These are phyloP conservation scores for Candida peoriensis DNA, from an alignment of 805 yeast species.

Conservation along the genomic window DNA sequence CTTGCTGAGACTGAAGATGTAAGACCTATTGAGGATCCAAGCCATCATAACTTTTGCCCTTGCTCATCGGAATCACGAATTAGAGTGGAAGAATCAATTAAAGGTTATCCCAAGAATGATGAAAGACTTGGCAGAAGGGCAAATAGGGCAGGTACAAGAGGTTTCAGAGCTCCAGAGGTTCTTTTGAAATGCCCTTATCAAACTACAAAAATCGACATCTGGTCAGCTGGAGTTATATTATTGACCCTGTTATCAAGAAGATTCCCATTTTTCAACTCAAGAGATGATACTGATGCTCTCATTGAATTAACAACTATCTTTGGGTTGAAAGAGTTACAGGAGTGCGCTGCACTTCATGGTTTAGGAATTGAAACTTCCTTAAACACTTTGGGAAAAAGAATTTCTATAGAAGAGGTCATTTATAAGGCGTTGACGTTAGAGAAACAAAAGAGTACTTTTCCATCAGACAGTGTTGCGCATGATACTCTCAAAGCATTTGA, in stretches of 20 bases:
- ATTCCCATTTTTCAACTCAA: slow-evolving; percentile 91
- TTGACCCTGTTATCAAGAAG: slow-evolving; percentile 71
- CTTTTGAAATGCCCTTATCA: slow-evolving; percentile 42
- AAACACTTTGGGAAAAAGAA: slow-evolving; percentile 36
- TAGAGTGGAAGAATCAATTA: slow-evolving; percentile 26
- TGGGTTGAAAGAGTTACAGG: slow-evolving; percentile 67
- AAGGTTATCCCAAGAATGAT: slow-evolving; percentile 85
- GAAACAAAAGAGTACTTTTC: slow-evolving; percentile 53
- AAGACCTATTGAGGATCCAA: slow-evolving; percentile 17
- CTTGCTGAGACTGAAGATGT: slow-evolving; percentile 45
- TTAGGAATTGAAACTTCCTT: slow-evolving; percentile 71
- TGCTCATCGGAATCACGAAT: slow-evolving; percentile 35
- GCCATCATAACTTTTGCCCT: slow-evolving; percentile 42
- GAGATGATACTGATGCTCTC: slow-evolving; percentile 89
- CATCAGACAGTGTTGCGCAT: slow-evolving; percentile 65
- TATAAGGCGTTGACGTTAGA: slow-evolving; percentile 41
- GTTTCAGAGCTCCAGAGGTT: slow-evolving; percentile 83
- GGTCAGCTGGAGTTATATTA: slow-evolving; percentile 80
- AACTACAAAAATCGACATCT: slow-evolving; percentile 70
- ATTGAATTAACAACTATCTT: slow-evolving; percentile 78
- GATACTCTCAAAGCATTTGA: slow-evolving; percentile 44
- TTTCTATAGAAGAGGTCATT: slow-evolving; percentile 32
- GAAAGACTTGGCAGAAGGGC: slow-evolving; percentile 86
- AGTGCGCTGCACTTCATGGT: slow-evolving; percentile 83
- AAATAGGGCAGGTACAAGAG: slow-evolving; percentile 92